Conservation (phyloP, 1,284 basidiomycete genomes). For the Papiliotrema fonsecae region DNA sequence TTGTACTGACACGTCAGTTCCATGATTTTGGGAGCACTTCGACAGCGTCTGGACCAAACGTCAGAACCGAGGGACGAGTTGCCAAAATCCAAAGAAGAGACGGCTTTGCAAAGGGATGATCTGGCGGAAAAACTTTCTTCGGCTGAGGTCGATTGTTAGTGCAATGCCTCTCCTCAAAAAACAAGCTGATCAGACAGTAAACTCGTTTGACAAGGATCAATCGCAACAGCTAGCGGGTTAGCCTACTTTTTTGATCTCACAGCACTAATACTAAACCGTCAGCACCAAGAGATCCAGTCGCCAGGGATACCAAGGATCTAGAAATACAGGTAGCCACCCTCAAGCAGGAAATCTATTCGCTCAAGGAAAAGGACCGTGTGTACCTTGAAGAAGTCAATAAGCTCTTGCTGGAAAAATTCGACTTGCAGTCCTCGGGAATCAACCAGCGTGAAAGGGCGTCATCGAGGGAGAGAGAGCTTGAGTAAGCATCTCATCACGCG, state of each 20-base stretch:
- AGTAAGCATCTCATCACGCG: constrained; percentile 16
- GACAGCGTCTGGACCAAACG: constrained; percentile 80
- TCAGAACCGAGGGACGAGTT: constrained; percentile 73
- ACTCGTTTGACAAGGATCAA: constrained; percentile 50
- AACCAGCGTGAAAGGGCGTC: constrained; percentile 76
- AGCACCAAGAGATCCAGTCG: too few relatives aligned
- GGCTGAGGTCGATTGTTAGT: constrained; percentile 79
- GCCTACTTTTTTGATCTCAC: background rate
- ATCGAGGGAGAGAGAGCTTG: constrained; percentile 53
- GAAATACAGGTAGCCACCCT: constrained; percentile 64
- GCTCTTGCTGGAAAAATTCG: constrained; percentile 85
- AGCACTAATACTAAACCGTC: background rate
- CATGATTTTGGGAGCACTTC: constrained; percentile 79
- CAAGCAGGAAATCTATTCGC: constrained; percentile 64
- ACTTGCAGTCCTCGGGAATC: constrained; percentile 78
- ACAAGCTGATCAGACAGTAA: constrained; percentile 25
- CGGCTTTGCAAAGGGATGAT: constrained; percentile 57
- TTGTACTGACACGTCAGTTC: constrained; percentile 52
- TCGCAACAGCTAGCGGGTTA: constrained; percentile 23
- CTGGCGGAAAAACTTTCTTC: constrained; percentile 68
- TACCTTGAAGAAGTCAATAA: constrained; percentile 83
- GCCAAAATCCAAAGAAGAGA: constrained; percentile 52
- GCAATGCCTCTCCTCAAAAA: constrained; percentile 2
- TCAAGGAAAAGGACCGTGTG: constrained; percentile 80
- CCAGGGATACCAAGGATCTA: too few relatives aligned